Conservation (phyloP, 148 eudicot genomes). For the Vaccinium corymbosum region DNA sequence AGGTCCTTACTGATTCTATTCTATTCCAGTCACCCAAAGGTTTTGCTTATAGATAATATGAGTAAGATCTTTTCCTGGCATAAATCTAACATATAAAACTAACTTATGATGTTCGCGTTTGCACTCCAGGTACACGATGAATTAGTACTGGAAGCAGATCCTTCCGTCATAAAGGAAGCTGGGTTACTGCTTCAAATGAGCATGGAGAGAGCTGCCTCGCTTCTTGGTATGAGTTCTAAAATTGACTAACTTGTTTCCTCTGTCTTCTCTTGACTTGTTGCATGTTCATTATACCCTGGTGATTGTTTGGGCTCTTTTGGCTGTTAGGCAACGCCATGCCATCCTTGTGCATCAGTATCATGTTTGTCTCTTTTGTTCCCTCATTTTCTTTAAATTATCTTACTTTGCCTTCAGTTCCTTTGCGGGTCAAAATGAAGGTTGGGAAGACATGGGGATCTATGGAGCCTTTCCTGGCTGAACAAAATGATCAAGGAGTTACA, state of each 20-base stretch:
- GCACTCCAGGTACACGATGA: slow-evolving; percentile 83
- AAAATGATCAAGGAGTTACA: slow-evolving; percentile 4
- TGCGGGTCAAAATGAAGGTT: slow-evolving; percentile 74
- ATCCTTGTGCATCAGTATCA: neutral
- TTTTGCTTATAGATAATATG: neutral
- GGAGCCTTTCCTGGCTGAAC: slow-evolving; percentile 52
- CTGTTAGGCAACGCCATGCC: neutral
- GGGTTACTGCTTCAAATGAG: slow-evolving; percentile 59
- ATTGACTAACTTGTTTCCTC: neutral
- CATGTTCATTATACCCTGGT: neutral
- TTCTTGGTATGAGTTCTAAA: slow-evolving; percentile 53
- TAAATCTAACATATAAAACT: neutral
- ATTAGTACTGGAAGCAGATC: slow-evolving; percentile 84
- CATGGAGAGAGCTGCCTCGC: slow-evolving; percentile 87
- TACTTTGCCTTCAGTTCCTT: slow-evolving; percentile 58
- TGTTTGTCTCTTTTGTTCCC: neutral
- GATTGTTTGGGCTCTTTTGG: neutral
- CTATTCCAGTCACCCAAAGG: neutral
- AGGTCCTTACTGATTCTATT: slow-evolving; percentile 1
- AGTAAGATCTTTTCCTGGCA: neutral
- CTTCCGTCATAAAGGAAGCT: slow-evolving; percentile 66
- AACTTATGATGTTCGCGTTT: neutral
- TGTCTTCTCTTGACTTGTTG: neutral
- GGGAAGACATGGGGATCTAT: slow-evolving; percentile 94
- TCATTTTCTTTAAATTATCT: neutral